Base-by-base conservation (phyloP, 106 monocot genomes). In the Allium cepa region DNA sequence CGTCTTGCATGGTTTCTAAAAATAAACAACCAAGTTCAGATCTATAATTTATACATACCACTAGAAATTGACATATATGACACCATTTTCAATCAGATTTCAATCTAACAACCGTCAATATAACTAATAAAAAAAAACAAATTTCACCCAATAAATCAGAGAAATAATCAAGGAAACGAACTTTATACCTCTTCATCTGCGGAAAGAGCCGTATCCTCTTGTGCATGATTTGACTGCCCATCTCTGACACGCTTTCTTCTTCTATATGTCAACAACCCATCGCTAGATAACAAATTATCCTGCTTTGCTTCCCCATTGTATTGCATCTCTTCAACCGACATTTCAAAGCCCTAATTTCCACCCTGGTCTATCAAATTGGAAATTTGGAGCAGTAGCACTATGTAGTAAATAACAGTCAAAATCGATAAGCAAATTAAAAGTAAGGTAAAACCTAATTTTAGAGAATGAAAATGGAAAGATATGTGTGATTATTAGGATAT, bases 181-280 rank as follows among this genome's bases (percentile, higher is more conserved):
- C 46, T 46, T 67, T 67, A 26, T 26, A 67, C 65, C 50, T 66
- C 51, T 52, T 53, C 26, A 9, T 67, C 67, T 12, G 50, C 67
- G 11, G 22, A 22, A 67, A 26, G 6, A 7, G 9, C 49, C 4
- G 17, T 49, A 64, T 16, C 64, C 46, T 16, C 64, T 49, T 64
- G 8, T 11, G 26, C 10, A 50, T 7, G 50, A 22, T 50, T 50
- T 17, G 64, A 57, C 50, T 52, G 26, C 47, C 59, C 53, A 18
- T n/a, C 53, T 36, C 56, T 78, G 13, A 17, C 49, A 5, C 73
- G 60, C 53, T 69, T 72, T 68, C 60, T 67, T 68, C 78, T 72
- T 11, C 27, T 62, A 56, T 78, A 78, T 10, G 73, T 78, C 22
- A 73, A 47, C 11, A 73, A 7, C n/a, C 56, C 57, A 45, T 78